phyloP scores from a whole-genome alignment of 169 alveolate species.

The Fabrea salina region DNA sequence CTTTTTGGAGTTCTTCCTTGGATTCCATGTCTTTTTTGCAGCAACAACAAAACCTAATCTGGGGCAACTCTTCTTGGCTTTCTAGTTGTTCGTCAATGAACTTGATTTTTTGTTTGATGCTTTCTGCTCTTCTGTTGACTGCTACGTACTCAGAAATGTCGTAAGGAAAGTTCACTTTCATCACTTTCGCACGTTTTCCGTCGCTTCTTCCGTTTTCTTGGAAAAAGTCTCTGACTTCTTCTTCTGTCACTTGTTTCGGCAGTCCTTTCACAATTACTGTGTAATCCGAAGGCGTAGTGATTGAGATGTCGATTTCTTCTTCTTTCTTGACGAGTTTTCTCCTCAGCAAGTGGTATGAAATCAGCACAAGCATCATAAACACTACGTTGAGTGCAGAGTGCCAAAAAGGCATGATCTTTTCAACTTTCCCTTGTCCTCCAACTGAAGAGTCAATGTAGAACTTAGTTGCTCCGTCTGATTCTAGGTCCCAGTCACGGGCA shows the following conservation, averaged over 20 bases:
- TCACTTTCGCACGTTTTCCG: background rate
- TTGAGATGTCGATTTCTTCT: background rate
- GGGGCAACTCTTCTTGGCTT: background rate
- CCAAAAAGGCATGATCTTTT: background rate
- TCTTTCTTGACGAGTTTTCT: background rate
- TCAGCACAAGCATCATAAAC: background rate
- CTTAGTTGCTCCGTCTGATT: background rate
- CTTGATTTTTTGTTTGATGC: background rate
- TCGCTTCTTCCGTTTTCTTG: background rate
- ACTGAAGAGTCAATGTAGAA: background rate
- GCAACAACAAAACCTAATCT: background rate
- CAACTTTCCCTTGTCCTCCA: conserved; percentile 6
- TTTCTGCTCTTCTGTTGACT: background rate
- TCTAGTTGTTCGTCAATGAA: background rate
- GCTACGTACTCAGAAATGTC: background rate
- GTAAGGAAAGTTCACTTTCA: background rate
- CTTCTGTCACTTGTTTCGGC: background rate
- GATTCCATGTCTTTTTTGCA: no score
- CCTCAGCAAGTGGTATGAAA: background rate
- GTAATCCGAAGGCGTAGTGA: conserved; percentile 14
- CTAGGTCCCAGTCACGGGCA: background rate
- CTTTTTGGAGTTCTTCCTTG: no score
- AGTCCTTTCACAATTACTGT: conserved; percentile 18
- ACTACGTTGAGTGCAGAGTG: background rate
- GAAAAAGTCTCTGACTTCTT: background rate